These are phyloP conservation scores for Wickerhamomyces bovis DNA, from an alignment of 805 yeast species.

Conservation along the genomic window DNA sequence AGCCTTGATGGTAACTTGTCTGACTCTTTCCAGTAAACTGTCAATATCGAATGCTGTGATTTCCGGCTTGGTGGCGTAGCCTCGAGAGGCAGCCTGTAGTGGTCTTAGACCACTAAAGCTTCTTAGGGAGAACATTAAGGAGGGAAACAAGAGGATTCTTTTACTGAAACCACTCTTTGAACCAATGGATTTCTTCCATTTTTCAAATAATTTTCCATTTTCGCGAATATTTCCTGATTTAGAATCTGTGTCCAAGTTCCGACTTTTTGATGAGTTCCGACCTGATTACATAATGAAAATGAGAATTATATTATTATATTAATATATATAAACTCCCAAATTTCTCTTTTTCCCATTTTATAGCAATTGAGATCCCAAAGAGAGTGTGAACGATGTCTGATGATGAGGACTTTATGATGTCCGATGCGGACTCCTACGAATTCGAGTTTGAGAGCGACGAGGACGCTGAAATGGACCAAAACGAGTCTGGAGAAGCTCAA, in stretches of 20 bases:
- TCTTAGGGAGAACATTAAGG: neutral
- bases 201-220: no score
- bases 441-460: constrained; percentile 18
- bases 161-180: no score
- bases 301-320: no score
- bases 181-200: neutral
- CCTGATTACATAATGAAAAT: no score
- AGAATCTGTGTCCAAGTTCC: neutral
- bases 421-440: constrained; percentile 25
- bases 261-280: neutral
- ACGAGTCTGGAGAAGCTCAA: constrained; percentile 12
- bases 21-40: constrained; percentile 9
- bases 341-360: no score
- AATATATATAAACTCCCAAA: no score
- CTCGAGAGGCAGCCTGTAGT: neutral
- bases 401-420: constrained; percentile 25
- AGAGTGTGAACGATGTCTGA: constrained; percentile 16
- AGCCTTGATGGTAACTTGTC: constrained; percentile 1
- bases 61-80: neutral
- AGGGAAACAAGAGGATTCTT: no score
- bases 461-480: neutral
- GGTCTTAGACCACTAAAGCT: neutral
- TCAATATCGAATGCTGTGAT: constrained; percentile 8
- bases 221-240: neutral
- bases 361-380: no score